A percentile compares a stretch with the other conserved stretches of the same genome.
phyloP scores from a whole-genome alignment of 2,329 filamentous ascomycete species.

The Rhinocladiella similis region DNA sequence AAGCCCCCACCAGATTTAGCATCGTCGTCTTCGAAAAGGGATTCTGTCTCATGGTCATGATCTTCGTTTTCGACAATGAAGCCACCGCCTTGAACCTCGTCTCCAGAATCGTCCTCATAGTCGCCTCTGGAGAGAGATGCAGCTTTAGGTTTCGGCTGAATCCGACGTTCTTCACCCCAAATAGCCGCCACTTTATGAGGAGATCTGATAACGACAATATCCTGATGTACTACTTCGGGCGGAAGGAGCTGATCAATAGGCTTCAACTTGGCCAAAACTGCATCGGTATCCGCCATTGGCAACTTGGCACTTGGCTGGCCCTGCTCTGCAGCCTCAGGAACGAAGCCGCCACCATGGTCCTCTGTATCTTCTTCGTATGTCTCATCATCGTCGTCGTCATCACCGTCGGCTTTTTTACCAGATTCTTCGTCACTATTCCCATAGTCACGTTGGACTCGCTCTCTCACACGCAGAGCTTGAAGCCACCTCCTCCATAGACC shows the following conservation, averaged over 20 bases:
- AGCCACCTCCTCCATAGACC: constrained; percentile 61
- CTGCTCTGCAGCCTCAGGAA: constrained; percentile 33
- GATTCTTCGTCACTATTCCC: constrained; percentile 27
- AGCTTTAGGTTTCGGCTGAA: background rate
- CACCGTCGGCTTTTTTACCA: constrained; percentile 32
- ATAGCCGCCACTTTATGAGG: constrained; percentile 9
- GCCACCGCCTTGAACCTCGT: constrained; percentile 42
- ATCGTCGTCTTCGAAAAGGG: constrained; percentile 35
- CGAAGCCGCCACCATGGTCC: constrained; percentile 41
- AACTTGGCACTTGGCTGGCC: background rate
- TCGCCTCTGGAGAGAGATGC: background rate
- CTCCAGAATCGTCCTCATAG: constrained; percentile 2
- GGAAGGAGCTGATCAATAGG: constrained; percentile 16
- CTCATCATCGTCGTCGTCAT: constrained; percentile 33
- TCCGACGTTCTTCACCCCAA: too few relatives aligned
- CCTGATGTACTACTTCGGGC: constrained; percentile 20
- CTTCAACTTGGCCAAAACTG: constrained; percentile 10
- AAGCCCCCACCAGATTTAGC: constrained; percentile 31
- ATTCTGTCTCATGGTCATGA: too few relatives aligned
- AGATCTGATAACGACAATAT: constrained; percentile 22
- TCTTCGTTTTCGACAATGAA: constrained; percentile 35
- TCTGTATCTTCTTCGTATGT: constrained; percentile 31
- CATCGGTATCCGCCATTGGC: background rate
- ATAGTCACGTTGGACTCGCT: constrained; percentile 65
- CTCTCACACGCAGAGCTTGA: constrained; percentile 66